phyloP scores from a whole-genome alignment of 768 basidiomycete species.

The Leucogyrophana mollusca region DNA sequence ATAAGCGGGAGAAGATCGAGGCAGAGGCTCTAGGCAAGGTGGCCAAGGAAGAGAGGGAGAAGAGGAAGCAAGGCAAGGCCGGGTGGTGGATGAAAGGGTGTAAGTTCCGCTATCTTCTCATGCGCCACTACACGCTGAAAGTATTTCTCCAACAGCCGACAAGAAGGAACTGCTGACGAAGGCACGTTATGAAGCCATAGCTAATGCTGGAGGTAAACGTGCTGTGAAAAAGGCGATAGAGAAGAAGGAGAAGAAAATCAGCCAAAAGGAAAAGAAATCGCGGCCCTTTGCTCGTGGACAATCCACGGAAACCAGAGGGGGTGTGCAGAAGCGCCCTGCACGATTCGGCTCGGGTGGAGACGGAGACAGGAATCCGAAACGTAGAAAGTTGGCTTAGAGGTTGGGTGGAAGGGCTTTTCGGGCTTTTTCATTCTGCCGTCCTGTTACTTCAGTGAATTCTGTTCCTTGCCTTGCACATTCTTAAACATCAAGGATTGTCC shows the following conservation, averaged over 20 bases:
- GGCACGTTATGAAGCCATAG: constrained; percentile 78
- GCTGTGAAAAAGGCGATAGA: constrained; percentile 88
- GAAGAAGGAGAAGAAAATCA: constrained; percentile 84
- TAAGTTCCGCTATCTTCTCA: constrained; percentile 32
- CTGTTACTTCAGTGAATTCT: too few relatives aligned
- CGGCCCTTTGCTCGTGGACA: constrained; percentile 55
- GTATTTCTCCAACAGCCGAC: constrained; percentile 50
- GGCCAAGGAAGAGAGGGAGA: constrained; percentile 51
- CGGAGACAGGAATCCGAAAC: constrained; percentile 14
- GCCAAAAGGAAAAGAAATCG: constrained; percentile 86
- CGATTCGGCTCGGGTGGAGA: constrained; percentile 7
- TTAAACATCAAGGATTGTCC: too few relatives aligned
- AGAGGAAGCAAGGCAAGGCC: constrained; percentile 73
- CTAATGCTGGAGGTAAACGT: constrained; percentile 69
- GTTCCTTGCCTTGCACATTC: too few relatives aligned
- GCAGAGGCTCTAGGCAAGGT: constrained; percentile 54
- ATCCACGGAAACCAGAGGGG: constrained; percentile 9
- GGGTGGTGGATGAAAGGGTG: constrained; percentile 85
- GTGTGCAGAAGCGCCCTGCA: constrained; percentile 14
- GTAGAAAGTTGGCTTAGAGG: constrained; percentile 13
- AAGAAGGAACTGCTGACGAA: constrained; percentile 71
- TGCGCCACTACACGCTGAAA: constrained; percentile 1
- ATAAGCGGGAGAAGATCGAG: constrained; percentile 69
- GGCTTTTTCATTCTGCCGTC: too few relatives aligned
- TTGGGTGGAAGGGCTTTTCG: background rate